Evolutionary conservation across 495 filamentous ascomycete species (phyloP), one percentile per base, ranked within the genome.

Genomic region (Tricharina praecox): DNA sequence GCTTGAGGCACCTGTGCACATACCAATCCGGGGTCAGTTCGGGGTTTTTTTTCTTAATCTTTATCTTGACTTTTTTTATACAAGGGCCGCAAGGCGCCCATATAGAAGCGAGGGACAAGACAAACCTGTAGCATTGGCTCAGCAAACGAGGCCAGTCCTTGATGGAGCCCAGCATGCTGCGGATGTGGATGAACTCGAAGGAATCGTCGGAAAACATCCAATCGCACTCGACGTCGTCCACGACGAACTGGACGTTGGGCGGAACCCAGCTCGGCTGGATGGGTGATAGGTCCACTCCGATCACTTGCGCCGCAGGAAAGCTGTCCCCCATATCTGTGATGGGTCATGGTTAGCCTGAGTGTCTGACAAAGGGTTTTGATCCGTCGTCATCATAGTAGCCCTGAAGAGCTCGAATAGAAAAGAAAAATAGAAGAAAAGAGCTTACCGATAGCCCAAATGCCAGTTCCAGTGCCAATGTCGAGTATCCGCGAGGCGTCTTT

Each of bases 161-260:
- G 26, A 62, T 42, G 3, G 44, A 47, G 3, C 52, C 48, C 10
- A 53, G 43, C 48, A 68, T 56, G 41, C 50, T 54, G 16, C 67
- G 61, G 34, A 65, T 52, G 41, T 70, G 67, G 36, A 65, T 62
- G 50, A 64, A 55, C 53, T 68, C 64, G 54, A 63, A 67, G 13
- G 57, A 49, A 16, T 58, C 44, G 24, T 62, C 60, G 1, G 68
- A 63, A 53, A 58, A 61, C 3, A 53, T 51, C 68, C 68, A 70
- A 7, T 64, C 58, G 26, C 63, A 58, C 48, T 68, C 67, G 38
- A 59, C 59, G 53, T 73, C 70, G 45, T 73, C 70, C 5, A 74
- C 58, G n/a, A 60, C 54, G 66, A 74, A 53, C 61, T 37, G 50
- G 28, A 68, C 60, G 15, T 37, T 37, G 15, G 34, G 34, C 4